These are phyloP conservation scores for Urtica urens DNA, from an alignment of 306 rosid genomes.

Conservation along the genomic window DNA sequence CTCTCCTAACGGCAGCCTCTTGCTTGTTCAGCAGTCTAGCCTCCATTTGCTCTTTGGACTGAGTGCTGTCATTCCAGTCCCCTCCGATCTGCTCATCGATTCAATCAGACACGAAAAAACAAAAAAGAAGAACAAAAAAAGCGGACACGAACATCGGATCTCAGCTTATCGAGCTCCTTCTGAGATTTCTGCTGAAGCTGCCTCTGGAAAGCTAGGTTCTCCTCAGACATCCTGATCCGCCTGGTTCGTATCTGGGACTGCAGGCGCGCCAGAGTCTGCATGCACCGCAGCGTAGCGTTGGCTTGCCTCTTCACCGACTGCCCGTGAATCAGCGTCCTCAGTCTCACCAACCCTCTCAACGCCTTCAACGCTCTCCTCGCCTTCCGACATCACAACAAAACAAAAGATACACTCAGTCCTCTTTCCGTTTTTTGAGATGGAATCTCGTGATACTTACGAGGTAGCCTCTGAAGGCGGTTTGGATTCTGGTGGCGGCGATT, in stretches of 20 bases:
- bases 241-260: constrained; percentile 73
- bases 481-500: constrained; percentile 62
- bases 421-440: background rate
- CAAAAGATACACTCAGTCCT: constrained; percentile 2
- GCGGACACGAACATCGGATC: constrained; percentile 41
- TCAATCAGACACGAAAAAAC: background rate
- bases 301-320: constrained; percentile 78
- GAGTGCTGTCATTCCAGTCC: constrained; percentile 55
- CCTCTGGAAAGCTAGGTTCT: constrained; percentile 68
- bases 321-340: constrained; percentile 62
- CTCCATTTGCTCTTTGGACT: constrained; percentile 68
- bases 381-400: constrained; percentile 22
- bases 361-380: constrained; percentile 71
- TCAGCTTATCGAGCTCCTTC: constrained; percentile 49
- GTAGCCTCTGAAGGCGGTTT: constrained; percentile 59
- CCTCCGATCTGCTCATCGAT: constrained; percentile 32
- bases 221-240: constrained; percentile 69
- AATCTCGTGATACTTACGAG: constrained; percentile 35
- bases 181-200: constrained; percentile 54
- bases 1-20: constrained; percentile 79
- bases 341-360: constrained; percentile 71
- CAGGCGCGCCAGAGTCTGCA: constrained; percentile 77
- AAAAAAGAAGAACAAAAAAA: background rate
- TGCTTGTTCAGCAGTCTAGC: constrained; percentile 39
- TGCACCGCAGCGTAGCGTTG: constrained; percentile 58